Percentiles rank a stretch among this genome's conserved stretches.
Evolutionary conservation across 768 basidiomycete species (phyloP).

Genomic region (Xerocomellus chrysenteron): DNA sequence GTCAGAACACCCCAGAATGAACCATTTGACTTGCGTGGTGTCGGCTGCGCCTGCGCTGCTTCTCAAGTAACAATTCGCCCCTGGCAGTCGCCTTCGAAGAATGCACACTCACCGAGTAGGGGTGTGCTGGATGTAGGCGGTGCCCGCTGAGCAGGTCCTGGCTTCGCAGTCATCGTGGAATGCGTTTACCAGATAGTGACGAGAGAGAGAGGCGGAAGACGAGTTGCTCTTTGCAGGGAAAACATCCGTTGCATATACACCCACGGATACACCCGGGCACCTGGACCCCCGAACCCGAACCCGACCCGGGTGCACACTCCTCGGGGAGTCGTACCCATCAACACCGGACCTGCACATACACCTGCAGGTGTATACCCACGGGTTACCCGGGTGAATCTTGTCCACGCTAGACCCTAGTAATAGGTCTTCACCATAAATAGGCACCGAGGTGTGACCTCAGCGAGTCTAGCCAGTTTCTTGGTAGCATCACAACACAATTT

Average conservation of each 20-base stretch:
- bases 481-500: too few relatives aligned
- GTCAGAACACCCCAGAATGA: conserved; percentile 8
- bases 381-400: too few relatives aligned
- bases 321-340: too few relatives aligned
- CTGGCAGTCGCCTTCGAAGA: background rate
- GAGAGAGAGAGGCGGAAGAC: background rate
- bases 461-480: too few relatives aligned
- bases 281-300: too few relatives aligned
- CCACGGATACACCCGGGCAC: too few relatives aligned
- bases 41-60: background rate
- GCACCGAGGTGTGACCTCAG: too few relatives aligned
- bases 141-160: background rate
- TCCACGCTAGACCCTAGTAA: too few relatives aligned
- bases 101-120: conserved; percentile 17
- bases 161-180: conserved; percentile 9
- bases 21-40: conserved; percentile 2
- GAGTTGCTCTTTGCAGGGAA: background rate
- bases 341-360: too few relatives aligned
- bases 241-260: background rate
- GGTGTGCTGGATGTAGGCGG: conserved; percentile 15
- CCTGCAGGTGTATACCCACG: too few relatives aligned
- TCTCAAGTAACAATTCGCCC: background rate
- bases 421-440: background rate
- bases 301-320: too few relatives aligned
- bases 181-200: background rate